Percentiles rank a stretch among this genome's conserved stretches.
Evolutionary conservation across 495 filamentous ascomycete genomes (phyloP).

Genomic region (Aspergillus sparsus): DNA sequence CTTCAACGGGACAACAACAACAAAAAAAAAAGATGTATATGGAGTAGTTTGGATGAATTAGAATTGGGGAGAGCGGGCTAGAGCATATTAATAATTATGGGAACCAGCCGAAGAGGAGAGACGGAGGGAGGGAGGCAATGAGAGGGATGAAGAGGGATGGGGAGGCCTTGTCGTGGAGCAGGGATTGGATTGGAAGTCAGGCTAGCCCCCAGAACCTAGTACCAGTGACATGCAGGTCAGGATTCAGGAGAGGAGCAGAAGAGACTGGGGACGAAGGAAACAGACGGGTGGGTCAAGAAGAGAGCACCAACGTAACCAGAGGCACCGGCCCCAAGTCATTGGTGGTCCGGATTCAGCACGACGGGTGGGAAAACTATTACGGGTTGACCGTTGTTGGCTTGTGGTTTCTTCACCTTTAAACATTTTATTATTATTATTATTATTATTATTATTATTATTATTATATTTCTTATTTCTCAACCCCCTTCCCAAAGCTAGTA

Average conservation of each 20-base stretch:
- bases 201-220: background rate
- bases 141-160: background rate
- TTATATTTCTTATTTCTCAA: background rate
- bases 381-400: background rate
- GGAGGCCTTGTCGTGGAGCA: constrained; percentile 2
- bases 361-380: background rate
- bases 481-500: too few relatives aligned
- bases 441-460: background rate
- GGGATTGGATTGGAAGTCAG: background rate
- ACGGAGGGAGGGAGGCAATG: background rate
- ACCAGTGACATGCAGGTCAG: constrained; percentile 24
- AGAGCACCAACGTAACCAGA: background rate
- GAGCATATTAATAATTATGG: too few relatives aligned
- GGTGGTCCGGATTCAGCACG: background rate
- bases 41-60: too few relatives aligned
- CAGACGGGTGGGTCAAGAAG: constrained; percentile 15
- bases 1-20: too few relatives aligned
- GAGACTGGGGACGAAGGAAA: constrained; percentile 15
- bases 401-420: background rate
- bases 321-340: background rate
- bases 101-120: too few relatives aligned
- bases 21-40: too few relatives aligned
- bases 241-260: constrained; percentile 23
- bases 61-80: too few relatives aligned
- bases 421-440: background rate